Evolutionary conservation across 2,329 filamentous ascomycete genomes (phyloP), one percentile per base, ranked within the genome.

Genomic region (Harringtonia aguacate): DNA sequence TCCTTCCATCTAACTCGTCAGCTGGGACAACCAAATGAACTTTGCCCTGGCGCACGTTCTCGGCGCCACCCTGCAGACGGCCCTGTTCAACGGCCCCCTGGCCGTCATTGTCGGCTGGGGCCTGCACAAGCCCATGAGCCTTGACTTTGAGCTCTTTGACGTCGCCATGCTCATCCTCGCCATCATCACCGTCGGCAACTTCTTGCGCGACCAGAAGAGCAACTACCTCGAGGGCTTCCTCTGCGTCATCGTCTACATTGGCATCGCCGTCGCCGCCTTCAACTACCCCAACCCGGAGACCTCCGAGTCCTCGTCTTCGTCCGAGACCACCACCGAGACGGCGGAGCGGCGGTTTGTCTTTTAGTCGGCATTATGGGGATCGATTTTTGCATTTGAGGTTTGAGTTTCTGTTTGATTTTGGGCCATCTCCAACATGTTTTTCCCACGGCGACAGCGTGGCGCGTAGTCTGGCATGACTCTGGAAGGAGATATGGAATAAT

Each of bases 191-290:
- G 85, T 94, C 31, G 87, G 88, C 1, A 86, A 87, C 49, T 94
- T 95, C 63, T 65, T 95, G 44, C 73, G 87, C 40, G 89, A 95
- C 58, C 80, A 86, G 52, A 90, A 92, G 69, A 86, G 80, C 48
- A 94, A 95, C 58, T 95, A 94, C 56, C 73, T 95, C 5, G 89
- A 95, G 61, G 89, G 89, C 3, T 75, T 79, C 21, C 72, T 95
- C 17, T 86, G 86, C 51, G 77, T 95, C 17, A 73, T 84, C 37
- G 67, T 79, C 6, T 81, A 80, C 53, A 56, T 79, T 36, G 72
- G 73, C 27, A 76, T 81, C 51, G 75, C 75, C 12, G 72, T 75
- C 2, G 74, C 49, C 27, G 47, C 52, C 20, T 53, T 43, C 39
- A 46, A 55, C 50, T 53, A 55, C 40, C 53, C 52, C 4, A 50